phyloP scores from a whole-genome alignment of 1,139 yeast species.

The Yamadazyma songkhlaensis region DNA sequence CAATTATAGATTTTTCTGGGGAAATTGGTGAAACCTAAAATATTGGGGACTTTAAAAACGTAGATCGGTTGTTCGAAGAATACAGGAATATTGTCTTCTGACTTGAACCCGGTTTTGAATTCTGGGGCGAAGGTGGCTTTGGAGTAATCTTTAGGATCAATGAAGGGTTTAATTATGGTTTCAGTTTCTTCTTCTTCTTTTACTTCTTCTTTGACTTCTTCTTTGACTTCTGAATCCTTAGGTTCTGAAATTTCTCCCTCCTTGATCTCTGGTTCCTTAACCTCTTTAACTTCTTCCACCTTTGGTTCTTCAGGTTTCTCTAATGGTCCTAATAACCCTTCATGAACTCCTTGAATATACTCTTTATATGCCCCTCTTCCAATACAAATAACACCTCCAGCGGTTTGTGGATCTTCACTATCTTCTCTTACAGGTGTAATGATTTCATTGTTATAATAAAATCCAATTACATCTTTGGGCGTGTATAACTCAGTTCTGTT shows the following conservation, averaged over 20 bases:
- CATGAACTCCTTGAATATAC: conserved; percentile 85
- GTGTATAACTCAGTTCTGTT: conserved; percentile 43
- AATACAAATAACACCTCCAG: conserved; percentile 87
- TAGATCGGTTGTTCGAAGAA: conserved; percentile 73
- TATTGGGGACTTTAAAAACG: conserved; percentile 69
- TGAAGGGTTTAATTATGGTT: conserved; percentile 58
- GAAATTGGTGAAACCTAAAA: conserved; percentile 73
- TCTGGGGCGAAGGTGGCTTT: conserved; percentile 61
- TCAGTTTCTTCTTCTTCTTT: conserved; percentile 17
- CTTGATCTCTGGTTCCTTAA: neutral
- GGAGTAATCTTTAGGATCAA: conserved; percentile 53
- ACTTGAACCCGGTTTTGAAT: conserved; percentile 27
- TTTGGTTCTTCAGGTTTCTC: conserved; percentile 56
- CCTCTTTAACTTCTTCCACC: neutral
- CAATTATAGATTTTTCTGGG: conserved; percentile 78
- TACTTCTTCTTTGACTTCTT: neutral
- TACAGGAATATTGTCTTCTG: conserved; percentile 45
- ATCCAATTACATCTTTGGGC: conserved; percentile 58
- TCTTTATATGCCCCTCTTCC: conserved; percentile 98
- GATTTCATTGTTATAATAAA: conserved; percentile 40
- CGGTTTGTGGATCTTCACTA: conserved; percentile 28
- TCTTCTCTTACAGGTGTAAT: conserved; percentile 34
- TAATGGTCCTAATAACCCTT: conserved; percentile 91
- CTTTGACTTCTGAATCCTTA: conserved; percentile 1
- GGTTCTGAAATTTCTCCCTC: conserved; percentile 1